Conservation (phyloP, 2,329 filamentous ascomycete genomes). For the Colletotrichum tabaci region DNA sequence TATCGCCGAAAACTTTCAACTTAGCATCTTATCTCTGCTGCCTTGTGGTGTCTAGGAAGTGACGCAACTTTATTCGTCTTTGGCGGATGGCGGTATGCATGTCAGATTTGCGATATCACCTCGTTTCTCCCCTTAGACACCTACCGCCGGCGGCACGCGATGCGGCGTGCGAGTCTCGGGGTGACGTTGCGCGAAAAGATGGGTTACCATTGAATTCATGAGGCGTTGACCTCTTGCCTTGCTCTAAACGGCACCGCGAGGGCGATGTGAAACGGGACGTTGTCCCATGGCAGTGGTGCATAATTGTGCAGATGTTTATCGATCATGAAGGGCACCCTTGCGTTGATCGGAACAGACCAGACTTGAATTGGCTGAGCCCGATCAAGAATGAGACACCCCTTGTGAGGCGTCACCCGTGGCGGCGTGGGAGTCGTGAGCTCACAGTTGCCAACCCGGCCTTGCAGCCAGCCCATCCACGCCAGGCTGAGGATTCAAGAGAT, state of each 20-base stretch:
- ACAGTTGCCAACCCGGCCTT: slow-evolving; percentile 18
- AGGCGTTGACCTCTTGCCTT: slow-evolving; percentile 3
- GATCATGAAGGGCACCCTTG: slow-evolving; percentile 22
- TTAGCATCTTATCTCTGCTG: slow-evolving; percentile 31
- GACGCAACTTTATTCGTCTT: not conserved
- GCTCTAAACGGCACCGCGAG: slow-evolving; percentile 1
- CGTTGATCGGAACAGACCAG: slow-evolving; percentile 28
- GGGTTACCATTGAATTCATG: not conserved
- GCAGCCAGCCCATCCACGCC: slow-evolving; percentile 14
- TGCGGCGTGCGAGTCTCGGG: not conserved
- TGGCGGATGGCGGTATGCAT: slow-evolving; percentile 19
- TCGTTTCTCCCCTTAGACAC: slow-evolving; percentile 4
- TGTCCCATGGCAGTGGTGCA: slow-evolving; percentile 29
- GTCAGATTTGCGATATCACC: slow-evolving; percentile 25
- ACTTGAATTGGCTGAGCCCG: slow-evolving; percentile 9
- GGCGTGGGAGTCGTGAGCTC: slow-evolving; percentile 12
- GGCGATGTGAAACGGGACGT: slow-evolving; percentile 24
- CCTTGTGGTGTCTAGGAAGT: not conserved
- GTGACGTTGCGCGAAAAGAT: not conserved
- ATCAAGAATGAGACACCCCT: slow-evolving; percentile 17
- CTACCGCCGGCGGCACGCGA: not conserved
- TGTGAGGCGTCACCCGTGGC: slow-evolving; percentile 12
- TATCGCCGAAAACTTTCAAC: not conserved
- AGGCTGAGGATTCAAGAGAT: not conserved
- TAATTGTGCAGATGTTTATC: slow-evolving; percentile 21